phyloP scores from a whole-genome alignment of 192 early-diverging fungal species.

The Glomus cerebriforme region DNA sequence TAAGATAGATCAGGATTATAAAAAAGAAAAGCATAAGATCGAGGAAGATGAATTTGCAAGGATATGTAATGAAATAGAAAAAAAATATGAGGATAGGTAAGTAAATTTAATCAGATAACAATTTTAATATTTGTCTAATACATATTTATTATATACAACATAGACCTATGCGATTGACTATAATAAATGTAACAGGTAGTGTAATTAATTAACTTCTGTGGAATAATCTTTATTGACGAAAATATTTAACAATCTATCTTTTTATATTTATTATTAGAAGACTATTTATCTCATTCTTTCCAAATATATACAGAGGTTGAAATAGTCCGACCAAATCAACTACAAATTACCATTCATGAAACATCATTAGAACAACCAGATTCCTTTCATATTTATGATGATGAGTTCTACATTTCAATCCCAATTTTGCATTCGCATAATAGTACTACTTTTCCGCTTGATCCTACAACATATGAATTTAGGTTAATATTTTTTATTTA shows the following conservation, averaged over 20 bases:
- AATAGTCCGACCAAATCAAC: not conserved
- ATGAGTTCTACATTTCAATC: not conserved
- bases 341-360: not conserved
- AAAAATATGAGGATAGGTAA: not conserved
- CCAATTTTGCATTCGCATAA: not conserved
- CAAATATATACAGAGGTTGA: not conserved
- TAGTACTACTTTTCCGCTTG: not conserved
- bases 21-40: not conserved
- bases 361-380: slow-evolving; percentile 2
- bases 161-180: too few species aligned
- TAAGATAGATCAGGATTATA: not conserved
- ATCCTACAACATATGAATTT: not conserved
- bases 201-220: not conserved
- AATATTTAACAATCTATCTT: not conserved
- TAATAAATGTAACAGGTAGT: not conserved
- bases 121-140: not conserved
- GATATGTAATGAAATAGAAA: not conserved
- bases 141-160: too few species aligned
- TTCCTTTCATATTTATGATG: not conserved
- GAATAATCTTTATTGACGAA: not conserved
- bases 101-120: not conserved
- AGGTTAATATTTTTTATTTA: not conserved
- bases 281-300: too few species aligned
- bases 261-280: too few species aligned
- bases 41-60: not conserved